Conservation (phyloP, 2,329 filamentous ascomycete species). For the Penicillium sp. region DNA sequence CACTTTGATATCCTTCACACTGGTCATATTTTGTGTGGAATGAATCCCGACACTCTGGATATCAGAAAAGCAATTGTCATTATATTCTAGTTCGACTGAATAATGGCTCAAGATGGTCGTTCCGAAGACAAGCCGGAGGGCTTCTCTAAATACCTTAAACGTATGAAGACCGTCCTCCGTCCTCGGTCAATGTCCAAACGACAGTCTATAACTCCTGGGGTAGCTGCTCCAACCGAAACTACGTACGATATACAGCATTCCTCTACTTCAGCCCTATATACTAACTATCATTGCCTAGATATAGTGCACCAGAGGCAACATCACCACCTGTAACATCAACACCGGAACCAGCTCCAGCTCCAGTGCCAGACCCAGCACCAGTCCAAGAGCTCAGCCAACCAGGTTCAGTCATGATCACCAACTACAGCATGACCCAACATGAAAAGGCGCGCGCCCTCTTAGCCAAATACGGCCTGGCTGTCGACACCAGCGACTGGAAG, state of each 20-base stretch:
- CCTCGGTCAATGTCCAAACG: conserved; percentile 33
- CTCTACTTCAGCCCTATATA: not conserved
- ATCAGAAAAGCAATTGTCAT: conserved; percentile 16
- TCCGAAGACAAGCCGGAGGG: conserved; percentile 33
- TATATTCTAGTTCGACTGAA: conserved; percentile 15
- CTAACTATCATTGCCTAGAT: not conserved
- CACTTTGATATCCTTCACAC: not conserved
- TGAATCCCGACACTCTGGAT: conserved; percentile 10
- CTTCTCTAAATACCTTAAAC: conserved; percentile 41
- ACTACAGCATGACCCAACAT: conserved; percentile 43
- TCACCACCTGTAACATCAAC: not conserved
- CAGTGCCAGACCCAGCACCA: conserved; percentile 5
- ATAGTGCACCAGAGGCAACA: not conserved
- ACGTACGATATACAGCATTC: conserved; percentile 16
- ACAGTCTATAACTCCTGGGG: conserved; percentile 25
- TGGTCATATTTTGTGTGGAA: conserved; percentile 10
- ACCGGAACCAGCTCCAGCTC: conserved; percentile 4
- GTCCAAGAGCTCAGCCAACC: conserved; percentile 8
- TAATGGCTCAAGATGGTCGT: conserved; percentile 28
- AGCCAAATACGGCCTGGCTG: conserved; percentile 48
- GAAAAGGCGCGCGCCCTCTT: conserved; percentile 47
- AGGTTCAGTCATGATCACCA: conserved; percentile 25
- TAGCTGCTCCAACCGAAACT: conserved; percentile 16
- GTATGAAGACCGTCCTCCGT: conserved; percentile 41
- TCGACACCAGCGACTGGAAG: conserved; percentile 47